Evolutionary conservation across 2,329 filamentous ascomycete genomes (phyloP), one percentile per base, ranked within the genome.

Genomic region (Ascochyta fabae): DNA sequence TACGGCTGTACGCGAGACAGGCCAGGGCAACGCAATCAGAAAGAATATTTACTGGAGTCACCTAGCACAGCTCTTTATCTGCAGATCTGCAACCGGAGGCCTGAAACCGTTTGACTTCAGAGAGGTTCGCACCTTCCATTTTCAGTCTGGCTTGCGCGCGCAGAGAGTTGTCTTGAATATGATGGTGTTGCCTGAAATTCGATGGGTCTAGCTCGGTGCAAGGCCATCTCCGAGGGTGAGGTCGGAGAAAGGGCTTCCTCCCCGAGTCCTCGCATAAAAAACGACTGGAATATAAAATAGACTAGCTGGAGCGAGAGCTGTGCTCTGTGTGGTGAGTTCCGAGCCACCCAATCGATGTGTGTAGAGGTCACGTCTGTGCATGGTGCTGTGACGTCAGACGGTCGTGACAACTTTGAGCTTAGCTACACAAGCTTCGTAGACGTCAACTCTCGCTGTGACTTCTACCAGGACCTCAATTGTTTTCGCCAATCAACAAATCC

Each of bases 401-500:
- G 13, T 49, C 29, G 46, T 54, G 51, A 48, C 4, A 42, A n/a
- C 15, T 31, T 41, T 19, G 39, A 31, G 42, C 41, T 39, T 38
- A 51, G 44, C 44, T 44, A 56, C 53, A 39, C 24, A 51, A 56
- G 47, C 36, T 50, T 50, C 47, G 29, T 23, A 35, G 47, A 56
- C 53, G 53, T 56, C 53, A 51, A 56, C 43, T 23, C 34, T 43
- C 29, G 22, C 45, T 33, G 4, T 36, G 8, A 47, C 46, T 31
- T 24, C 7, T 22, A 24, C 2, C 29, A 29, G 43, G 22, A 40
- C 51, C 31, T 5, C 29, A 57, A 57, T 58, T 59, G 35, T 47
- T 31, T 7, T 23, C 41, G 35, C 12, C 12, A 6, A 41, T n/a
- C 13, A 34, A 42, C 16, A 1, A 24, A 15, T 4, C 16, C 3